A percentile compares a stretch with the other conserved stretches of the same genome.
Conservation (phyloP, 1,284 basidiomycete genomes). For the Leccinum fallax region DNA sequence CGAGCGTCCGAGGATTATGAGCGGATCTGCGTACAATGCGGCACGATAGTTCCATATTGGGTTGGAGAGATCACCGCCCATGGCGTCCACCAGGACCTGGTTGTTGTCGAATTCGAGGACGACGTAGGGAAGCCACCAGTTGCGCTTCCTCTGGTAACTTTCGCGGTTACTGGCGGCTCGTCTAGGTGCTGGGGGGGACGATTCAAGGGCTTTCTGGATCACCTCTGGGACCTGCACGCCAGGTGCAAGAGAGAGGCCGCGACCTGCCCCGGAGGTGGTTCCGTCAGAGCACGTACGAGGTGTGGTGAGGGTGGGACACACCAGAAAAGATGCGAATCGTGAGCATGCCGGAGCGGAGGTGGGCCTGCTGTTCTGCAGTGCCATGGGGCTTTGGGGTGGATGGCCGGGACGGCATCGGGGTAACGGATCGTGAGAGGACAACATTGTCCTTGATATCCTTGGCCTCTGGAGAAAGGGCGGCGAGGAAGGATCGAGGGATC, state of each 20-base stretch:
- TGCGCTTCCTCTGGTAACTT: slow-evolving; percentile 85
- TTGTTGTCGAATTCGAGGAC: slow-evolving; percentile 99
- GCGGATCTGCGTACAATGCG: slow-evolving; percentile 73
- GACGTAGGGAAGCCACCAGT: slow-evolving; percentile 97
- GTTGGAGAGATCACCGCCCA: slow-evolving; percentile 83
- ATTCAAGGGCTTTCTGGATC: slow-evolving; percentile 82
- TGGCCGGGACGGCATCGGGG: slow-evolving; percentile 71
- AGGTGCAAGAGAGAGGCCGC: slow-evolving; percentile 73
- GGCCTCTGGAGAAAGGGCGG: slow-evolving; percentile 45
- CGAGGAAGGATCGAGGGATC: slow-evolving; percentile 7
- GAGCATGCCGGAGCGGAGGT: slow-evolving; percentile 80
- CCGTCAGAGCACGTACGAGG: not conserved
- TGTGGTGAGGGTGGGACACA: slow-evolving; percentile 30
- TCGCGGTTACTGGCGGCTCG: slow-evolving; percentile 74
- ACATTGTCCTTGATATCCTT: slow-evolving; percentile 72
- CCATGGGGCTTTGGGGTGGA: slow-evolving; percentile 67
- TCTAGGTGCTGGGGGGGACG: slow-evolving; percentile 50
- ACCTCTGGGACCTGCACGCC: slow-evolving; percentile 80
- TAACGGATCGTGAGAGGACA: slow-evolving; percentile 68
- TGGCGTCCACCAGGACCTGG: slow-evolving; percentile 94
- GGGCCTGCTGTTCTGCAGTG: slow-evolving; percentile 49
- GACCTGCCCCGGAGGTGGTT: slow-evolving; percentile 44
- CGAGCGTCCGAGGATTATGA: not conserved
- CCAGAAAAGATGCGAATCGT: slow-evolving; percentile 89
- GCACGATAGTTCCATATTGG: slow-evolving; percentile 97